Evolutionary conservation across 306 rosid species (phyloP), one percentile per base, ranked within the genome.

Genomic region (Oemleria cerasiformis): DNA sequence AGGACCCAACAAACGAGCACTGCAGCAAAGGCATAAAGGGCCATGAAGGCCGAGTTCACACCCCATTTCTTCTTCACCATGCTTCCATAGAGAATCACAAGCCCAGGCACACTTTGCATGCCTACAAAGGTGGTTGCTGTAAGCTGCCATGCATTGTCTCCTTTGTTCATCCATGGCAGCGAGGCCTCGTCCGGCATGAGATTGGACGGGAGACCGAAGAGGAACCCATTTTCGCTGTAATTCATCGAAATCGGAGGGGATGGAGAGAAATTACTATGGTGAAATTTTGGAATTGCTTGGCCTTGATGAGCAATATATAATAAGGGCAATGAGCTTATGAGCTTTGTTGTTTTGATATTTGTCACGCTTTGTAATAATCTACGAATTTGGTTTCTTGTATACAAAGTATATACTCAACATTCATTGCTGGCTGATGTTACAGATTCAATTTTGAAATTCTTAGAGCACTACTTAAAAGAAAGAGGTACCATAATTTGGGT

Each of bases 51-150:
- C 0, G 90, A 88, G 67, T 91, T 91, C 39, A 88, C 85, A 2
- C 88, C 92, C 95, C 95, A 86, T 82, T 88, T 88, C 21, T 77
- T 78, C 75, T 91, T 88, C 34, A 91, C 95, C 85, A 91, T 82
- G 76, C 87, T 80, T 0, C 97, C 89, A 6, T 85, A 86, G 1
- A 88, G 86, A 0, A 91, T 82, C 0, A 88, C 84, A 2, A 91
- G 92, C 41, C 89, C 91, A 0, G 88, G 88, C 41, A 91, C 86
- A 6, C 86, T 91, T 19, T 88, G 89, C 9, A 86, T 78, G 79
- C 87, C 86, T 34, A 88, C 97, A 81, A 88, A 38, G 8, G 84
- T 83, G 16, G 96, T 79, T 20, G 90, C 86, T 1, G 80, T 85
- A 4, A 88, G 89, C 63, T 86, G 91, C 95, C 96, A 88, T 16